A percentile compares a stretch with the other conserved stretches of the same genome.
phyloP scores from a whole-genome alignment of 192 early-diverging fungal genomes.

The Coemansia sp. region DNA sequence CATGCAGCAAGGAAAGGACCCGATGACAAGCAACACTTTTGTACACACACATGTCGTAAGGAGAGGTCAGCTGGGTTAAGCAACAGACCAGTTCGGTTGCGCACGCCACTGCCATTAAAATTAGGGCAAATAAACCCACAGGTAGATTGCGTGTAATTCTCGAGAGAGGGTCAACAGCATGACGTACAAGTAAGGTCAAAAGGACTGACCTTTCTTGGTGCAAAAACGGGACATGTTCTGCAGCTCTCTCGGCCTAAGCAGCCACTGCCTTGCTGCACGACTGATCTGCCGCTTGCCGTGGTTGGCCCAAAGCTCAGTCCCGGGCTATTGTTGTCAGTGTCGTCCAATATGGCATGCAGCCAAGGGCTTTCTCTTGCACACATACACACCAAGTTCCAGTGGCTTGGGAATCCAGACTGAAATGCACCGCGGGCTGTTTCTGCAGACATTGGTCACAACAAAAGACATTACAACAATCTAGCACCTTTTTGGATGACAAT shows the following conservation, averaged over 20 bases:
- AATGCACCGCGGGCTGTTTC: not conserved
- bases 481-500: slow-evolving; percentile 6
- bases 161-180: not conserved
- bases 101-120: slow-evolving; percentile 6
- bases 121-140: not conserved
- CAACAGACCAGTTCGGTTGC: not conserved
- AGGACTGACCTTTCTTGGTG: not conserved
- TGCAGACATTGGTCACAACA: not conserved
- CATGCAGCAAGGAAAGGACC: not conserved
- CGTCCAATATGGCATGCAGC: slow-evolving; percentile 1
- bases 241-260: not conserved
- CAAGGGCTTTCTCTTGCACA: not conserved
- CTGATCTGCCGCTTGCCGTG: not conserved
- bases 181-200: not conserved
- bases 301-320: not conserved
- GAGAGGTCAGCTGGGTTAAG: not conserved
- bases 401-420: slow-evolving; percentile 3
- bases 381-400: not conserved
- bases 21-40: not conserved
- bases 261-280: slow-evolving; percentile 5
- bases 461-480: slow-evolving; percentile 11
- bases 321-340: slow-evolving; percentile 5
- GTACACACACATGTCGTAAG: not conserved
- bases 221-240: not conserved
- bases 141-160: not conserved